Percentiles rank a stretch among this genome's conserved stretches.
phyloP scores from a whole-genome alignment of 2,329 filamentous ascomycete genomes.

The Hypoxylon sp. region DNA sequence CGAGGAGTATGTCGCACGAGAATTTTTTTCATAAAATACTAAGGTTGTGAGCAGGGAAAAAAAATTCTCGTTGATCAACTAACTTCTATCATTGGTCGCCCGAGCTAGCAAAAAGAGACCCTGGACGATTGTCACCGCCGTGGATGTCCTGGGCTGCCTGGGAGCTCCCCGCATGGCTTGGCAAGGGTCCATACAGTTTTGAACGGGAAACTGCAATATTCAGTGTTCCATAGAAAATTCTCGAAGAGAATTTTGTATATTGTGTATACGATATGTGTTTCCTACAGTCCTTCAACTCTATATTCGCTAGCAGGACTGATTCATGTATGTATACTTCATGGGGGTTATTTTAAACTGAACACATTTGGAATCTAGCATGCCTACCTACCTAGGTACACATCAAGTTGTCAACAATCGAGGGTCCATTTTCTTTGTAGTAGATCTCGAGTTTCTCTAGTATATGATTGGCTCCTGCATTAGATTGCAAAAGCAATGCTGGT shows the following conservation, averaged over 20 bases:
- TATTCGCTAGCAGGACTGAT: background rate
- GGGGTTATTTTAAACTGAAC: background rate
- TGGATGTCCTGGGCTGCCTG: background rate
- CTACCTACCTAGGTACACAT: background rate
- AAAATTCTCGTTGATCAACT: slow-evolving; percentile 46
- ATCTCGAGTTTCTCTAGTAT: background rate
- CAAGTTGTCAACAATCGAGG: background rate
- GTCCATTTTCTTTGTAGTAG: background rate
- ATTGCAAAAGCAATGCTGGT: slow-evolving; percentile 1
- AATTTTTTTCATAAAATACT: slow-evolving; percentile 20
- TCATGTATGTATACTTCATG: background rate
- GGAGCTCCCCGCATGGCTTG: slow-evolving; percentile 31
- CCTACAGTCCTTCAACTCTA: background rate
- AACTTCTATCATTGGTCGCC: slow-evolving; percentile 43
- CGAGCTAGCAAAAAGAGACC: slow-evolving; percentile 35
- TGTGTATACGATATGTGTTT: background rate
- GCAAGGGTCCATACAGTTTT: slow-evolving; percentile 30
- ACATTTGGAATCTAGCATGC: background rate
- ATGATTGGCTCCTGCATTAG: no score
- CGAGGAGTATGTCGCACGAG: slow-evolving; percentile 2
- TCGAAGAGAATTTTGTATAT: background rate
- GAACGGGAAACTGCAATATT: background rate
- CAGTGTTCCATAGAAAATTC: background rate
- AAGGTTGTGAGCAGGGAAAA: slow-evolving; percentile 36
- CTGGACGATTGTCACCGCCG: slow-evolving; percentile 20